Base-by-base conservation (phyloP, 1,284 basidiomycete genomes). In the Microstroma glucosiphilum region DNA sequence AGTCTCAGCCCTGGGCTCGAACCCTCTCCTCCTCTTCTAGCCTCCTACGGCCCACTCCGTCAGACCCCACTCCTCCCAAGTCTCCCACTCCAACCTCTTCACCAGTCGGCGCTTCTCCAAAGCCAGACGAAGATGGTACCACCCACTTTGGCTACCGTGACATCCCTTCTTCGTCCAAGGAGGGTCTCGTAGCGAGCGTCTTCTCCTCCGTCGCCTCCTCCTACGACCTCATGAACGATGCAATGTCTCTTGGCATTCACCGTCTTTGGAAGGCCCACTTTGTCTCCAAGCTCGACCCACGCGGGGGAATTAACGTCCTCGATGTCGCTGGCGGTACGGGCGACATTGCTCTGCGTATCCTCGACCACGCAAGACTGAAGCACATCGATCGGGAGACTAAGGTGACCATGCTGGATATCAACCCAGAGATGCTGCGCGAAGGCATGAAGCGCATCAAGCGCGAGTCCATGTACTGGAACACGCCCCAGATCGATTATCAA, bases 171-270 rank as follows among this genome's bases (percentile, higher is more conserved):
- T 86, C 88, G 56, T 80, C 84, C 54, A 96, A 86, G 74, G 84
- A 85, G 76, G 79, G 79, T 0, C 76, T 86, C 78, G 94, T 99
- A 62, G 91, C 90, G 70, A 85, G 85, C 66, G 93, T 99, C 60
- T 99, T 99, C 82, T 89, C 91, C 72, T 94, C 91, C 4, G 94
- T 99, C 60, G 92, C 96, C 49, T 90, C 90, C 48, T 91, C 87
- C 60, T 99, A 98, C 81, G 94, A 98, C 81, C 80, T 97, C 49
- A 96, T 98, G 93, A 99, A 99, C 83, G 96, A 98, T 79, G 91
- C 92, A 26, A 63, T 94, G 83, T 98, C 94, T 6, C 82, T 97
- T 63, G 96, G 96, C 40, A 89, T 98, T 26, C 96, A 98, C 79
- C 85, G 96, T 54, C 82, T 98, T 30, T 99, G 96, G 96, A 99